Evolutionary conservation across 1,284 basidiomycete species (phyloP).

Genomic region (Ustilago nuda): DNA sequence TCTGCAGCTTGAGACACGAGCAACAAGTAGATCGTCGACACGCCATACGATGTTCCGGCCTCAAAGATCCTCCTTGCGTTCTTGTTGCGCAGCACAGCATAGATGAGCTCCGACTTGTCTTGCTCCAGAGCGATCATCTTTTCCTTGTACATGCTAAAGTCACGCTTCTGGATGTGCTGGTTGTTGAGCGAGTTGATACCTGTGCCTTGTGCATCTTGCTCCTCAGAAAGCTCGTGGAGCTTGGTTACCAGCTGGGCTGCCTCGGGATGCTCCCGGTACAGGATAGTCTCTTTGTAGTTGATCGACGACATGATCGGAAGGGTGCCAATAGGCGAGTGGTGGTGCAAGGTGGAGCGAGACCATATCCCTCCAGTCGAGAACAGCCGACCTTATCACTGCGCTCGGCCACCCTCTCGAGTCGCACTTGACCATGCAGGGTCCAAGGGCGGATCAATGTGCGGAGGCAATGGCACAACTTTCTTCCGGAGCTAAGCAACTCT

Average conservation of each 20-base stretch:
- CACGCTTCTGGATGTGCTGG: slow-evolving; percentile 29
- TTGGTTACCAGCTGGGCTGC: slow-evolving; percentile 31
- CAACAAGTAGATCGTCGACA: slow-evolving; percentile 39
- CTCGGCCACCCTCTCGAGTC: background rate
- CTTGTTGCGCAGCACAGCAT: slow-evolving; percentile 32
- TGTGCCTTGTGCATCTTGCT: slow-evolving; percentile 35
- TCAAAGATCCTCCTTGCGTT: slow-evolving; percentile 39
- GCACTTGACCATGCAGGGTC: background rate
- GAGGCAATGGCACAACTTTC: background rate
- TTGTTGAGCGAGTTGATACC: slow-evolving; percentile 40
- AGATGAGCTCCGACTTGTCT: slow-evolving; percentile 38
- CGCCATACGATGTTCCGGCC: slow-evolving; percentile 40
- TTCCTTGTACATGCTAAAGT: slow-evolving; percentile 38
- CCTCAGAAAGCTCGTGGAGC: slow-evolving; percentile 33
- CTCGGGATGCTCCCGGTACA: slow-evolving; percentile 20
- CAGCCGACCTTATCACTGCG: background rate
- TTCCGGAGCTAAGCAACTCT: background rate
- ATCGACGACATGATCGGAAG: slow-evolving; percentile 16
- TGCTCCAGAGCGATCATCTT: slow-evolving; percentile 47
- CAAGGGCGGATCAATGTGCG: background rate
- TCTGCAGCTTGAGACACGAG: slow-evolving; percentile 17
- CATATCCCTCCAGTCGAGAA: background rate
- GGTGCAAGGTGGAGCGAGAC: background rate
- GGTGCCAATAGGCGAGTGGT: background rate
- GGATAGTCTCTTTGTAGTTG: slow-evolving; percentile 23